Base-by-base conservation (phyloP, 441 rosid species). In the Raphanus hybrid region DNA sequence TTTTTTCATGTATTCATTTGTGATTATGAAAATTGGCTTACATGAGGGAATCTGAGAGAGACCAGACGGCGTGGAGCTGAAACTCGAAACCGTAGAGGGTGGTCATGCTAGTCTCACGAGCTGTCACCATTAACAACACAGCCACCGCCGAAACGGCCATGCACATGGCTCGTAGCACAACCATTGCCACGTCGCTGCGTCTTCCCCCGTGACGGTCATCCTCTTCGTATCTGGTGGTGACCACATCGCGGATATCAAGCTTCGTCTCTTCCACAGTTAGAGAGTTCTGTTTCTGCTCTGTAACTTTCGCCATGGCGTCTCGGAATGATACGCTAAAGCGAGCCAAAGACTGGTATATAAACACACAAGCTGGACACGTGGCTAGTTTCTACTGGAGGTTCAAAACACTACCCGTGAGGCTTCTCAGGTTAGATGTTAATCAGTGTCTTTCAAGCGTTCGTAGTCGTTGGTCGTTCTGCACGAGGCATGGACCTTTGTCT, bases 51-150 rank as follows among this genome's bases (percentile, higher is more conserved):
- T 29, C 4, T 87, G 98, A 88, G 82, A 86, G 82, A 64, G 94
- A 86, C 96, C 98, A 94, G 35, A 83, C 85, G 74, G 98, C 88
- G 71, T 73, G 80, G 64, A 92, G 73, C 69, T 88, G 83, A 72
- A 94, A 83, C 76, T 55, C 84, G 48, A 92, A 88, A 2, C 94
- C 98, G 59, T 86, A 94, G 72, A 94, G 70, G 54, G 87, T 72
- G 82, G 84, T 76, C 64, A 78, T 77, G 84, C 90, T 82, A 64
- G 84, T 83, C 76, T 92, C 90, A 34, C 66, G 83, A 35, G 96
- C 94, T 2, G 96, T 87, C 67, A 92, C 83, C 96, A 90, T 90
- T 67, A 85, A 83, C 3, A 85, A 78, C 64, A 92, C 57, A 43
- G 94, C 87, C 2, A 81, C 70, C 14, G 85, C 71, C 1, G 92